phyloP scores from a whole-genome alignment of 2,329 filamentous ascomycete genomes.

The Thelonectria blattea region DNA sequence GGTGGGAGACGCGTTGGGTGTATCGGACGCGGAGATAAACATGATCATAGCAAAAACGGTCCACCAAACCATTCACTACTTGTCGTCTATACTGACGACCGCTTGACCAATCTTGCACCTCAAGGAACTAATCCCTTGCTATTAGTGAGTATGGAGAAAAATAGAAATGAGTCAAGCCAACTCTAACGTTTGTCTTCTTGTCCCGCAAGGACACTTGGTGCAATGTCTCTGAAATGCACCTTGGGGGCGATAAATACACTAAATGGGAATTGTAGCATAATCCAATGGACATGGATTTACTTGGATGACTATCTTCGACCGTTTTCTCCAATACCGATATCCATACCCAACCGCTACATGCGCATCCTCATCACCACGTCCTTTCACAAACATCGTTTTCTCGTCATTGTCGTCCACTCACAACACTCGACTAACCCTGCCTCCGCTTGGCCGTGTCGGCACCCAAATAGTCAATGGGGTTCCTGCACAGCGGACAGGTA shows the following conservation, averaged over 20 bases:
- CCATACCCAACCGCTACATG: background rate
- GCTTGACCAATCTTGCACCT: too few relatives aligned
- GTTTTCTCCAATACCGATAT: background rate
- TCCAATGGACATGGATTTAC: background rate
- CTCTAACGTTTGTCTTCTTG: too few relatives aligned
- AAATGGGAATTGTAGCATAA: too few relatives aligned
- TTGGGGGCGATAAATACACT: too few relatives aligned
- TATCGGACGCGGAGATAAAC: background rate
- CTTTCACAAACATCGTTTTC: conserved; percentile 10
- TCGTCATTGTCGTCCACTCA: background rate
- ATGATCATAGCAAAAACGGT: too few relatives aligned
- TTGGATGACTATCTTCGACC: background rate
- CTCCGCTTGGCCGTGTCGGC: conserved; percentile 49
- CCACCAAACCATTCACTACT: too few relatives aligned
- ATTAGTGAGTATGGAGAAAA: too few relatives aligned
- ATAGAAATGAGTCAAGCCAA: too few relatives aligned
- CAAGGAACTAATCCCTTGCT: too few relatives aligned
- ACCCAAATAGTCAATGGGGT: conserved; percentile 72
- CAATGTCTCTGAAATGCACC: too few relatives aligned
- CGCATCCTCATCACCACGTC: conserved; percentile 11
- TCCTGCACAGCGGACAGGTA: conserved; percentile 90
- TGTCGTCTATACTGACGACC: too few relatives aligned
- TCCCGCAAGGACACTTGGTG: too few relatives aligned
- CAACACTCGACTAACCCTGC: conserved; percentile 29
- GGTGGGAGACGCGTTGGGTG: background rate